Evolutionary conservation across 441 rosid genomes (phyloP).

Genomic region (Mallotus japonicus): DNA sequence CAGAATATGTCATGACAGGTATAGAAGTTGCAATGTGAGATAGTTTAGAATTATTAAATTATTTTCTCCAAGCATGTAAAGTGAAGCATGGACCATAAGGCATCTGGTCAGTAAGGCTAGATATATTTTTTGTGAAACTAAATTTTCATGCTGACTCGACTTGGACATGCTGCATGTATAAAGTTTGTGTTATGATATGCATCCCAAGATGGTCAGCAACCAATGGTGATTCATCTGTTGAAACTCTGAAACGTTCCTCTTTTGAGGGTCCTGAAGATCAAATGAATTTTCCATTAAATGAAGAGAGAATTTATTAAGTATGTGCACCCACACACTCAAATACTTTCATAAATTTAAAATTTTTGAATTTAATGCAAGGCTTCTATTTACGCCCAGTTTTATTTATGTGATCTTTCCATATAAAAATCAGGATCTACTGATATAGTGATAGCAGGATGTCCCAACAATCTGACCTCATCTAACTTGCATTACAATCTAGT

Average conservation of each 20-base stretch:
- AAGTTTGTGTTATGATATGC: not conserved
- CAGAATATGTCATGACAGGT: conserved; percentile 98
- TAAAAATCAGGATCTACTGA: too few relatives aligned
- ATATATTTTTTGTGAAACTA: not conserved
- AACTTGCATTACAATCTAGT: not conserved
- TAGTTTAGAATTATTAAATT: conserved; percentile 14
- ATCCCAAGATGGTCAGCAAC: not conserved
- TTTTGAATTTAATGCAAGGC: not conserved
- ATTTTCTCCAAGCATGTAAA: not conserved
- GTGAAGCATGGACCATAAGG: not conserved
- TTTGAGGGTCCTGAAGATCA: not conserved
- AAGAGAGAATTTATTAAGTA: not conserved
- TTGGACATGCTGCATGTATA: not conserved
- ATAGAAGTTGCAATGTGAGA: conserved; percentile 13
- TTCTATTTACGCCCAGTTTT: not conserved
- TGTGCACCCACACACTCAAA: not conserved
- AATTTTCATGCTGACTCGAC: not conserved
- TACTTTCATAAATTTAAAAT: not conserved
- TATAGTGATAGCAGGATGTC: not conserved
- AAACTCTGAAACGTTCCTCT: not conserved
- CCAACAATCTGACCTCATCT: not conserved
- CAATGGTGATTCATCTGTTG: not conserved
- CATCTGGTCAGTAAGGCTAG: not conserved
- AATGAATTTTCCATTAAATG: not conserved
- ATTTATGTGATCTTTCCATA: not conserved